Evolutionary conservation across 2,329 filamentous ascomycete species (phyloP), one percentile per base, ranked within the genome.

Genomic region (Amauroascus niger): DNA sequence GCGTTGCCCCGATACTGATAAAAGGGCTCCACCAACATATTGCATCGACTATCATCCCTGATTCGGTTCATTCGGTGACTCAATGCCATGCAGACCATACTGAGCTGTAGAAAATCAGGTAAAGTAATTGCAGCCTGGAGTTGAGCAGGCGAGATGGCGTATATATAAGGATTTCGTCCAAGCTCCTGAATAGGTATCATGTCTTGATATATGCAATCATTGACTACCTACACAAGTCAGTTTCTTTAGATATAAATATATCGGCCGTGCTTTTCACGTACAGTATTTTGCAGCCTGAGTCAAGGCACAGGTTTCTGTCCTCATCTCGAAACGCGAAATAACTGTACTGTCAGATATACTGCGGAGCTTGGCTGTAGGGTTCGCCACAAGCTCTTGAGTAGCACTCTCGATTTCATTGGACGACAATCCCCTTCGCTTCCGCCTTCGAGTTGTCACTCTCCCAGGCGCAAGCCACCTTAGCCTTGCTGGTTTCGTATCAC

Each of bases 381-480:
- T 11, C 9, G 46, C n/a, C 32, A 24, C 7, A 49, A 39, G 8
- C 46, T 16, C 30, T 37, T 14, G 22, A n/a, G 6, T 37, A 24
- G 22, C 32, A 26, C 18, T n/a, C 22, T 3, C 14, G 28, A 6
- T 48, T 35, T 37, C 18, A 16, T 11, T 18, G 11, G 28, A 32
- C 28, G 28, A 32, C 24, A n/a, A 8, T 13, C 37, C 48, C 33
- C n/a, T 44, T 33, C 11, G n/a, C 37, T 49, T 61, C 30, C 59
- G 55, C 11, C 59, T 62, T 33, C 68, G 61, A 13, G 64, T 64
- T 30, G 64, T 65, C 6, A 72, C 64, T 48, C 59, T 67, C 3
- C 70, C 70, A 1, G 69, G 68, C n/a, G 67, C 63, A 5, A 73
- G 61, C 70, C 71, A 73, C 18, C 62, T 69, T n/a, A 60, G 13